phyloP scores from a whole-genome alignment of 1,139 yeast species.

The Geotrichum candidum region DNA sequence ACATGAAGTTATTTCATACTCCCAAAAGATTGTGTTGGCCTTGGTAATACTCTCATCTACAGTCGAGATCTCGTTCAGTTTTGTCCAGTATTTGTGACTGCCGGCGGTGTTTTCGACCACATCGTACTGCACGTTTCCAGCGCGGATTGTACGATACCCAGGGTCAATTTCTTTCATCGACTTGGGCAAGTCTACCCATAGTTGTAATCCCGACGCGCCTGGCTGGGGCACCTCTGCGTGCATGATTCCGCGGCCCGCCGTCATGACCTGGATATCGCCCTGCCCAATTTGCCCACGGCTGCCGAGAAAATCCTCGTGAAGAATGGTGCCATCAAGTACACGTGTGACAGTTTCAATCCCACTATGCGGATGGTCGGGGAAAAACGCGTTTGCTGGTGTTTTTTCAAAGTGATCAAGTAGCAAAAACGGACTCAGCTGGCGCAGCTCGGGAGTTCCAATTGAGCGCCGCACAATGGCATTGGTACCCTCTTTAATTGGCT shows the following conservation, averaged over 20 bases:
- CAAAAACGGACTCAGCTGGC: constrained; percentile 71
- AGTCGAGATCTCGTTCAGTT: neutral
- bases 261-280: constrained; percentile 84
- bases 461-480: constrained; percentile 81
- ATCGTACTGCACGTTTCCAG: neutral
- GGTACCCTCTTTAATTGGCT: constrained; percentile 75
- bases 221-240: constrained; percentile 66
- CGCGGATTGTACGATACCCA: constrained; percentile 59
- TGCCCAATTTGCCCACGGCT: constrained; percentile 61
- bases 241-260: constrained; percentile 78
- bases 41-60: constrained; percentile 54
- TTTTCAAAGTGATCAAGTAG: constrained; percentile 65
- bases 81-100: neutral
- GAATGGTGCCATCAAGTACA: constrained; percentile 60
- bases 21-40: constrained; percentile 58
- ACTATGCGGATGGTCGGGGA: constrained; percentile 82
- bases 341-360: constrained; percentile 80
- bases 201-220: constrained; percentile 54
- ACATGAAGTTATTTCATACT: neutral
- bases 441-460: constrained; percentile 57
- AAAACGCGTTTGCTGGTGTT: constrained; percentile 39
- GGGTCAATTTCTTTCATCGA: constrained; percentile 61
- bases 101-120: neutral
- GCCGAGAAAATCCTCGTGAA: constrained; percentile 87
- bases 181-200: constrained; percentile 83